Evolutionary conservation across 1,139 yeast species (phyloP), one percentile per base, ranked within the genome.

Genomic region (Yamadazyma dendronema): DNA sequence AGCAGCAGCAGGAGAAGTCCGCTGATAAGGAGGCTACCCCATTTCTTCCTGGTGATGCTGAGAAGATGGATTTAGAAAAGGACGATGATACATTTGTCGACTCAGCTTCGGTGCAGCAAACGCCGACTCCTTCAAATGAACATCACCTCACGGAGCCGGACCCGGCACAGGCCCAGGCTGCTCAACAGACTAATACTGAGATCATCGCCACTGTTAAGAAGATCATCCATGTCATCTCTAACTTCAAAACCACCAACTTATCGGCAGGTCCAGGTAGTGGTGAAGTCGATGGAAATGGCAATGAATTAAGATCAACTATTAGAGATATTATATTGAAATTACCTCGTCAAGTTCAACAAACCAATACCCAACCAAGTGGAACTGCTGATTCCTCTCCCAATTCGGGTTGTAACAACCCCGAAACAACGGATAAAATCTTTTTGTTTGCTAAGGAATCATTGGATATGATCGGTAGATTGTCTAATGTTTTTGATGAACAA

Each of bases 161-260:
- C 8, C n/a, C 34, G 5, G 17, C 6, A 6, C 9, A 14, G 4
- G 29, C 25, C 7, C 21, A 17, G 12, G 59, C 54, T n/a, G 61
- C 63, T 2, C 62, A 59, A 36, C 74, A 79, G 42, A 72, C 92
- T 31, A 85, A 86, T 49, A 77, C 81, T 44, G 98, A 92, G 52
- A 87, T 92, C 28, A 82, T 90, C 7, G 76, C 85, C 4, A 92
- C 97, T 0, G 90, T 92, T 17, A 86, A 88, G 57, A 90, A 89
- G 56, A 88, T 90, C 36, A 89, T 90, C 30, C 79, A 81, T 30
- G 79, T 92, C 28, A 84, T 92, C 11, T 86, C 97, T 4, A 86
- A 85, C 48, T 88, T 88, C 51, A 86, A 85, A 53, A 95, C 96
- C 1, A 95, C 96, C 4, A 55, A 72, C 1, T 52, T 71, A 32